phyloP scores from a whole-genome alignment of 768 basidiomycete genomes.

The Pleurotus citrinopileatus region DNA sequence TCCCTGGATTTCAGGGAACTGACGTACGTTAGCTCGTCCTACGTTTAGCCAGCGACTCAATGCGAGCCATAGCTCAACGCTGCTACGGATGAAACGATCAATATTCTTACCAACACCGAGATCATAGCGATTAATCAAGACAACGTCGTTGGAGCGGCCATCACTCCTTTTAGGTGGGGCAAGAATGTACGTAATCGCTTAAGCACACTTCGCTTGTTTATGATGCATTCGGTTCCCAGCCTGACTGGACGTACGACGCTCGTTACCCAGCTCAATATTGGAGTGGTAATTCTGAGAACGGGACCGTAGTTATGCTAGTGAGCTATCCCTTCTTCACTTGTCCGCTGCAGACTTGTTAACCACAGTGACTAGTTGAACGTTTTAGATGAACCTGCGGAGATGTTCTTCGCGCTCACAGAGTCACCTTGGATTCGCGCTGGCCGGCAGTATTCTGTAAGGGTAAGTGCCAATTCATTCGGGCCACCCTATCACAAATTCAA shows the following conservation, averaged over 20 bases:
- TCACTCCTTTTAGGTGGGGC: constrained; percentile 71
- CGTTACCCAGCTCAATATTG: constrained; percentile 69
- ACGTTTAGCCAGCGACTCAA: neutral
- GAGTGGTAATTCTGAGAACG: constrained; percentile 65
- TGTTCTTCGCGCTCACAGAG: constrained; percentile 61
- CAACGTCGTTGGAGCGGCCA: constrained; percentile 52
- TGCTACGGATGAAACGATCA: neutral
- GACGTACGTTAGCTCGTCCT: constrained; percentile 33
- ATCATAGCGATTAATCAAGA: constrained; percentile 73
- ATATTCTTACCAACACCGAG: constrained; percentile 40
- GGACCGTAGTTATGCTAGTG: constrained; percentile 67
- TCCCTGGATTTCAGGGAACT: constrained; percentile 48
- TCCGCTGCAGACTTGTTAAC: neutral
- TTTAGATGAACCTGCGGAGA: constrained; percentile 43
- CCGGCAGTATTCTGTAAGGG: constrained; percentile 55
- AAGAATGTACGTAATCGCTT: constrained; percentile 45
- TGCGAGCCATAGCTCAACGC: constrained; percentile 1
- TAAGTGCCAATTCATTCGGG: constrained; percentile 23
- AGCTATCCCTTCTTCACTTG: constrained; percentile 12
- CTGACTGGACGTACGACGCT: constrained; percentile 37
- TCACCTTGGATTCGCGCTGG: constrained; percentile 67
- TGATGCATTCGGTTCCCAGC: constrained; percentile 22
- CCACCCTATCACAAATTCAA: neutral
- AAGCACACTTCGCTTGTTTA: constrained; percentile 7
- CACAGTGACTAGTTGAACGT: constrained; percentile 45